Base-by-base conservation (phyloP, 768 basidiomycete species). In the Russula brevipes region DNA sequence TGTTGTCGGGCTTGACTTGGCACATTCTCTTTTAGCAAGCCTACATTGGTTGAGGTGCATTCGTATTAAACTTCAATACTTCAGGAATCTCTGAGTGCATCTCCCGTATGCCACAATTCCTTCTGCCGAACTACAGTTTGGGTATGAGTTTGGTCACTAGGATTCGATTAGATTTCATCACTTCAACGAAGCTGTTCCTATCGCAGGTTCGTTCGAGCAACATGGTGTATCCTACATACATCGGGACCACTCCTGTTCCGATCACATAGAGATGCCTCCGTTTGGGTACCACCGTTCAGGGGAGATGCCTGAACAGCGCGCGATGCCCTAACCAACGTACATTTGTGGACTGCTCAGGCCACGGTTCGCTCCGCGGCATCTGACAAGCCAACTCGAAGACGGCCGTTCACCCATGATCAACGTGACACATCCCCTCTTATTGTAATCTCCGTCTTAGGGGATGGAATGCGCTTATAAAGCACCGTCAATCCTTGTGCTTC, bases 141-240 rank as follows among this genome's bases (percentile, higher is more conserved):
- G 45, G 50, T 45, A 63, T 57, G 55, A 53, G 36, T 47, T 56
- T 49, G 50, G 44, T 54, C 39, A 30, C 31, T 56, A 47, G 36
- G 36, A 36, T 54, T 54, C 45, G 36, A 54, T 54, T 50, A 41
- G 57, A 57, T 59, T 54, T 42, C 45, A 52, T 54, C 38, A 38
- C 31, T 50, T 47, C 33, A 46, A 61, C 46, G n/a, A 55, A 39
- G 60, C 30, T 54, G 45, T 47, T 54, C 44, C 53, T 30, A 41
- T 24, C 41, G 44, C 31, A 54, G 51, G 51, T 17, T 52, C 57
- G 6, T 58, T 53, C 35, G 9, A 51, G 50, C 35, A 42, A 39
- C 36, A 46, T 9, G 61, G 50, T 46, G 41, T 44, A 52, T 31
- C 45, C 24, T 61, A 44, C 41, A 52, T 61, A 44, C 41, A 52